phyloP scores from a whole-genome alignment of 768 basidiomycete species.

The Russula dissimulans region DNA sequence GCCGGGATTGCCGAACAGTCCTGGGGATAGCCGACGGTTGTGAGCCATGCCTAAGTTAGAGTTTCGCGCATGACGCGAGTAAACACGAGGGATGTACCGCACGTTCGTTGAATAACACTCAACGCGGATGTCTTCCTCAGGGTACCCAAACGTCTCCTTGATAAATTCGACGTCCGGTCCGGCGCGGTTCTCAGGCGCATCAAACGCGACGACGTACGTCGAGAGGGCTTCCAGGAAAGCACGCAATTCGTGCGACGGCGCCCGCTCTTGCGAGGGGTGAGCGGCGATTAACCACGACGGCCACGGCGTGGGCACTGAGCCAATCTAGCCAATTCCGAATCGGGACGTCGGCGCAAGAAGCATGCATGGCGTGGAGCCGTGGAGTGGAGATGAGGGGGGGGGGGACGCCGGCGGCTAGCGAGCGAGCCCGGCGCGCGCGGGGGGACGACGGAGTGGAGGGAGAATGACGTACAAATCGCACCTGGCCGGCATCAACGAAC shows the following conservation, averaged over 20 bases:
- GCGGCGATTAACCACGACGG: constrained; percentile 94
- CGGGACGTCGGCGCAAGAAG: background rate
- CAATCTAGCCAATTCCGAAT: constrained; percentile 42
- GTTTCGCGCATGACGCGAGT: background rate
- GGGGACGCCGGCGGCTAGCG: too few relatives aligned
- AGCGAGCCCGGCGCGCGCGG: background rate
- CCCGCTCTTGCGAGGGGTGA: constrained; percentile 53
- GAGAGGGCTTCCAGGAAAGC: constrained; percentile 59
- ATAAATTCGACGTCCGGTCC: constrained; percentile 67
- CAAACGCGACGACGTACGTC: constrained; percentile 56
- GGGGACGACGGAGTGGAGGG: background rate
- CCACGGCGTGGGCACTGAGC: constrained; percentile 88
- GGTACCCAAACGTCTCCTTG: constrained; percentile 68
- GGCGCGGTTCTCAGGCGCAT: constrained; percentile 46
- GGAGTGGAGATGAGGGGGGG: background rate
- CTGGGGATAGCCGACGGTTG: constrained; percentile 65
- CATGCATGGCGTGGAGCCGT: too few relatives aligned
- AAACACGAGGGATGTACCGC: background rate
- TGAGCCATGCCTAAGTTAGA: constrained; percentile 62
- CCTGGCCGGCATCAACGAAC: constrained; percentile 68
- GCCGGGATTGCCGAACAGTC: constrained; percentile 55
- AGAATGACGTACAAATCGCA: constrained; percentile 60
- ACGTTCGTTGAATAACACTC: background rate
- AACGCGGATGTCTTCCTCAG: constrained; percentile 72
- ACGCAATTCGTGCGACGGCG: constrained; percentile 38